Conservation (phyloP, 371 early-diverging fungal species). For the Rhizopus microsporus region DNA sequence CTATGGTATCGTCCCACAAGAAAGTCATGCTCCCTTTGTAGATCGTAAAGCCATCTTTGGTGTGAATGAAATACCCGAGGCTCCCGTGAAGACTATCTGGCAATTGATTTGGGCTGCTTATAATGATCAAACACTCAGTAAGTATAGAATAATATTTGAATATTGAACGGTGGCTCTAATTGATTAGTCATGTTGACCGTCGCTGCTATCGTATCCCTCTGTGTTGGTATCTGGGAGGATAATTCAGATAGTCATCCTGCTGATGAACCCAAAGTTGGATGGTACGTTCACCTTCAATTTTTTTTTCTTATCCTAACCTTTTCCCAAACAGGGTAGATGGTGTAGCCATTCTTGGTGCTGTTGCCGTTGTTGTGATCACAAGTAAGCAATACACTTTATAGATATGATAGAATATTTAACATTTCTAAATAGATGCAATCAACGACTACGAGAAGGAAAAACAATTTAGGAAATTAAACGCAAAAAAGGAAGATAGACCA, state of each 20-base stretch:
- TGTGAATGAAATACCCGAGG: slow-evolving; percentile 61
- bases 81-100: slow-evolving; percentile 61
- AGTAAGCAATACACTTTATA: slow-evolving; percentile 38
- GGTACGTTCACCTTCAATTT: slow-evolving; percentile 27
- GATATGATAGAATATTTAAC: slow-evolving; percentile 2
- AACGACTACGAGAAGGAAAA: slow-evolving; percentile 83
- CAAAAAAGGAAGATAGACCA: slow-evolving; percentile 72
- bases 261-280: slow-evolving; percentile 55
- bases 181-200: slow-evolving; percentile 64
- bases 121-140: slow-evolving; percentile 55
- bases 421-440: slow-evolving; percentile 53
- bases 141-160: neutral
- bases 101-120: slow-evolving; percentile 58
- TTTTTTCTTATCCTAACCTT: neutral
- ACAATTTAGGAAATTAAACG: slow-evolving; percentile 76
- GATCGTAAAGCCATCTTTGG: slow-evolving; percentile 55
- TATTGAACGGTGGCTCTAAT: neutral
- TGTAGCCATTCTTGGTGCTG: slow-evolving; percentile 73
- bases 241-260: slow-evolving; percentile 43
- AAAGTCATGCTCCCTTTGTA: slow-evolving; percentile 23
- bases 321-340: slow-evolving; percentile 67
- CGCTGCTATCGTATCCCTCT: slow-evolving; percentile 80
- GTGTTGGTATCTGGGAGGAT: slow-evolving; percentile 82
- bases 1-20: slow-evolving; percentile 15
- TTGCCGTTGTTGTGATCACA: slow-evolving; percentile 77